phyloP scores from a whole-genome alignment of 345 rosid species.

The Hibiscus syriacus region DNA sequence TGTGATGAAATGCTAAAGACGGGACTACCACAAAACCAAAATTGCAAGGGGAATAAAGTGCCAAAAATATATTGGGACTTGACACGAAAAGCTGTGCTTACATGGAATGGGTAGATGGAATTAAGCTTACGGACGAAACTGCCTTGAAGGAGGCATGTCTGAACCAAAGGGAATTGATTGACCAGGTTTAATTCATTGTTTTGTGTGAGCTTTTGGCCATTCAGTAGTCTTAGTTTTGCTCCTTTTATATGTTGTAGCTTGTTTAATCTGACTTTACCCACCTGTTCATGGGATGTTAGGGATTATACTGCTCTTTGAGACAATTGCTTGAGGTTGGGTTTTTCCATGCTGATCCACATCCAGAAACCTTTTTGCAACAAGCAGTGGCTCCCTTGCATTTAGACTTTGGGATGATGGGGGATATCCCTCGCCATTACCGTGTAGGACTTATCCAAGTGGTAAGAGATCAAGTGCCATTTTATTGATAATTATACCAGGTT shows the following conservation, averaged over 20 bases:
- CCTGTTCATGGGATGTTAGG: conserved; percentile 35
- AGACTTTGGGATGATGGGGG: conserved; percentile 96
- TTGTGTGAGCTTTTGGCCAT: neutral
- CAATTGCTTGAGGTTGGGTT: conserved; percentile 95
- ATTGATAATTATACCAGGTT: neutral
- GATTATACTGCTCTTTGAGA: conserved; percentile 81
- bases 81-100: conserved; percentile 77
- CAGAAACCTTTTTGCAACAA: conserved; percentile 87
- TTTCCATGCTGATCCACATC: conserved; percentile 99
- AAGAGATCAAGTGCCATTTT: conserved; percentile 32
- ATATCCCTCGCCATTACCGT: conserved; percentile 87
- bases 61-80: conserved; percentile 86
- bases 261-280: neutral
- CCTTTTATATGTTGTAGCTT: neutral
- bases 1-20: conserved; percentile 20
- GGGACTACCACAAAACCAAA: conserved; percentile 22
- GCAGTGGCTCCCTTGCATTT: conserved; percentile 75
- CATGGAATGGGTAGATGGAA: conserved; percentile 99
- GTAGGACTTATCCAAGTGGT: conserved; percentile 96
- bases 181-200: conserved; percentile 42
- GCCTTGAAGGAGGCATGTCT: conserved; percentile 48
- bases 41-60: conserved; percentile 55
- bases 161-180: conserved; percentile 69
- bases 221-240: neutral
- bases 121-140: conserved; percentile 79